phyloP scores from a whole-genome alignment of 495 filamentous ascomycete species.

The Neurospora sp. region DNA sequence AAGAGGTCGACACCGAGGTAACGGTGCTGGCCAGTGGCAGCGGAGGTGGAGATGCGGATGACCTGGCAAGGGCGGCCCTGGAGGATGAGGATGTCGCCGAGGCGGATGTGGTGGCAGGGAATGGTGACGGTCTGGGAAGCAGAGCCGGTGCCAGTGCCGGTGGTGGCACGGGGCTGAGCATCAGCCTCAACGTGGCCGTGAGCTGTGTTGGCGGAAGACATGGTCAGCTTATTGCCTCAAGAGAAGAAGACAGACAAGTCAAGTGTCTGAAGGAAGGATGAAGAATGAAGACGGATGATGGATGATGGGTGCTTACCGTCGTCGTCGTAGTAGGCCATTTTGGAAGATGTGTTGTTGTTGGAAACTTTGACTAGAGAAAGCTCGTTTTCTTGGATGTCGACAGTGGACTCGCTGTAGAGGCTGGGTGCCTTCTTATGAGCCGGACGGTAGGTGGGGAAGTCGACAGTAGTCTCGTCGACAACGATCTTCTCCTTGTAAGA shows the following conservation, averaged over 20 bases:
- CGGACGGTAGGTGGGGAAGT: constrained; percentile 18
- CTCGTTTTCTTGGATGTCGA: constrained; percentile 36
- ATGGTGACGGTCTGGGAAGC: constrained; percentile 81
- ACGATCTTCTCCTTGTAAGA: constrained; percentile 21
- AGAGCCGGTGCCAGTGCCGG: constrained; percentile 11
- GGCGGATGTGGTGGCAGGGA: constrained; percentile 97
- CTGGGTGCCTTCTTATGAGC: constrained; percentile 24
- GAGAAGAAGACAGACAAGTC: background rate
- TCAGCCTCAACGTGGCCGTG: constrained; percentile 47
- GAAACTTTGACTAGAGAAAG: constrained; percentile 2
- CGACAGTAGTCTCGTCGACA: constrained; percentile 27
- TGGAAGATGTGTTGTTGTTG: constrained; percentile 37
- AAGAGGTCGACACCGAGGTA: constrained; percentile 99
- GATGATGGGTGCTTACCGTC: constrained; percentile 41
- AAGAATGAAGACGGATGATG: background rate
- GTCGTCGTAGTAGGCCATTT: constrained; percentile 99
- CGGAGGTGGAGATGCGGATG: constrained; percentile 97
- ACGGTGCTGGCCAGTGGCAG: constrained; percentile 96
- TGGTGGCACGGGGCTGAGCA: constrained; percentile 26
- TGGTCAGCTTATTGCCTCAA: constrained; percentile 16
- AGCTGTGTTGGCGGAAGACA: constrained; percentile 39
- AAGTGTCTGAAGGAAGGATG: background rate
- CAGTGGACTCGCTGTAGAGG: constrained; percentile 34
- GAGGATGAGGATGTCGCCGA: constrained; percentile 96
- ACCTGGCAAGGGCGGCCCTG: constrained; percentile 99